Evolutionary conservation across 306 rosid genomes (phyloP), one percentile per base, ranked within the genome.

Genomic region (Hippophae tibetana): DNA sequence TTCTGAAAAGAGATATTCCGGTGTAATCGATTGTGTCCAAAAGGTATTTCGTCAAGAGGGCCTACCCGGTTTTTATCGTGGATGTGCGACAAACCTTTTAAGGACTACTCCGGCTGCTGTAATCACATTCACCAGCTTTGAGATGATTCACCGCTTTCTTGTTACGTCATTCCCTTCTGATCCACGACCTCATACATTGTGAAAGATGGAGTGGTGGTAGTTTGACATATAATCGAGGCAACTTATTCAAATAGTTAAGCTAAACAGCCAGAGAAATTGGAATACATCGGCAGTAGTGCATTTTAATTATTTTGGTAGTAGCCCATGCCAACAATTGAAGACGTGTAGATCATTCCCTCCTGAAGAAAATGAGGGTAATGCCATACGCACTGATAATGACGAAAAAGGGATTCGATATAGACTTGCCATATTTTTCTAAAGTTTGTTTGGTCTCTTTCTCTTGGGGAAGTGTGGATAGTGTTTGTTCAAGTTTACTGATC

Each of bases 91-190:
- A 64, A 88, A 88, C 77, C 96, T 85, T 78, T 56, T 88, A 57
- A 78, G 96, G 70, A 88, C 96, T 6, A 88, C 96, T 9, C 96
- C 96, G 54, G 94, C 96, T 43, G 96, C 94, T 18, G 86, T 73
- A 38, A 88, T 88, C 72, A 88, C 94, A 61, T 85, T 88, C 79
- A 88, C 96, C 62, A 88, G 96, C 80, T 85, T 88, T 68, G 96
- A 88, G 68, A 88, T 85, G 96, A 85, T 88, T 69, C 96, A 88
- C 43, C 90, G 96, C 2, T 88, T 76, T 77, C 96, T 88, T 60
- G 87, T 81, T 64, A 70, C 82, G 12, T 61, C 23, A 60, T 84
- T 62, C 70, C 85, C 93, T 42, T 72, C 85, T 25, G 87, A 80
- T 78, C 82, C 86, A 43, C 90, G 64, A 3, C 79, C 76, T 51